Evolutionary conservation across 2,329 filamentous ascomycete genomes (phyloP).

Genomic region (Paraphaeosphaeria sporulosa): DNA sequence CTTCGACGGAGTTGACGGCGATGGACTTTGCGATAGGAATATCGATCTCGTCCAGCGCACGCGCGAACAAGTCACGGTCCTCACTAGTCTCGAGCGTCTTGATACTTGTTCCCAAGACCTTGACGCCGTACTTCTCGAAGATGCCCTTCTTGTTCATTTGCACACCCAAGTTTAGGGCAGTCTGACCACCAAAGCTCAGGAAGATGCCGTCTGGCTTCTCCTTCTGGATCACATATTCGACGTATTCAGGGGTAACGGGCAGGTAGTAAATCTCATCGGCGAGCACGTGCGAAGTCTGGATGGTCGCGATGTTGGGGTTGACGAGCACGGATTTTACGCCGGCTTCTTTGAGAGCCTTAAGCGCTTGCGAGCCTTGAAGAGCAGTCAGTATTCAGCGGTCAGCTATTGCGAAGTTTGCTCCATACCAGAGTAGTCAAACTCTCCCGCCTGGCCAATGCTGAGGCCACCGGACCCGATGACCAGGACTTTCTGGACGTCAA

Average conservation of each 20-base stretch:
- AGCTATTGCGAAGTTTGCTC: slow-evolving; percentile 4
- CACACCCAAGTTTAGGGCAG: slow-evolving; percentile 93
- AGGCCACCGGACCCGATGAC: slow-evolving; percentile 96
- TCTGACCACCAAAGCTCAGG: slow-evolving; percentile 96
- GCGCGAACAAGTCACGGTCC: slow-evolving; percentile 94
- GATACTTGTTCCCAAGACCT: slow-evolving; percentile 93
- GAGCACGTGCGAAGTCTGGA: slow-evolving; percentile 95
- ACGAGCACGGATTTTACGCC: slow-evolving; percentile 90
- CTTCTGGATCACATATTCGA: slow-evolving; percentile 95
- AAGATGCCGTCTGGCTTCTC: slow-evolving; percentile 97
- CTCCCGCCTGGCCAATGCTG: slow-evolving; percentile 95
- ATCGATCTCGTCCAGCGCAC: slow-evolving; percentile 94
- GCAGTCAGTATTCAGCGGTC: slow-evolving; percentile 24
- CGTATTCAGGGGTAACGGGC: slow-evolving; percentile 96
- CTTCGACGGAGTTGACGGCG: slow-evolving; percentile 88
- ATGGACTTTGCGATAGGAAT: slow-evolving; percentile 98
- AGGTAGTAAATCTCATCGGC: slow-evolving; percentile 98
- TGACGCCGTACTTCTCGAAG: slow-evolving; percentile 94
- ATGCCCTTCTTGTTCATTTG: slow-evolving; percentile 96
- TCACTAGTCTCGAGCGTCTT: slow-evolving; percentile 93
- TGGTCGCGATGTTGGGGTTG: slow-evolving; percentile 98
- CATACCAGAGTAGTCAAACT: slow-evolving; percentile 97
- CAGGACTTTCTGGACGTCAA: slow-evolving; percentile 95
- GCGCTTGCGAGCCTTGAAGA: slow-evolving; percentile 81
- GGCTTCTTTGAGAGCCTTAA: slow-evolving; percentile 96